Conservation (phyloP, 129 eudicot genomes). For the Centella asiatica region DNA sequence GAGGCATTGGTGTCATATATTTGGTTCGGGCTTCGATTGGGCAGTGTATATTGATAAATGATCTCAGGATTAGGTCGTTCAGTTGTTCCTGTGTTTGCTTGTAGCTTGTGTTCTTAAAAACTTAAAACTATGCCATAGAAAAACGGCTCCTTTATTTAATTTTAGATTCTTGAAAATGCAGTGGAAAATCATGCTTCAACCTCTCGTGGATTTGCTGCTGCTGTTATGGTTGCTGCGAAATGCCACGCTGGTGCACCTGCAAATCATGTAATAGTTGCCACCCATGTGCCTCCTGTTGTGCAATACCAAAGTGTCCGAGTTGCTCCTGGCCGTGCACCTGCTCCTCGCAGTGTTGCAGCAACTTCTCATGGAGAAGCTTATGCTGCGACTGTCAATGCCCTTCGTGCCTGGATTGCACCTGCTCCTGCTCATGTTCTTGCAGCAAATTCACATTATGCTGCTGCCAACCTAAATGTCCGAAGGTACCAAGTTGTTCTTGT, state of each 20-base stretch:
- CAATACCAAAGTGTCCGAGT: conserved; percentile 43
- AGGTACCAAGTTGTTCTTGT: conserved; percentile 32
- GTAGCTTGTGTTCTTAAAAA: not conserved
- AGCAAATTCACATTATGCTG: conserved; percentile 28
- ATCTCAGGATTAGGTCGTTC: no score
- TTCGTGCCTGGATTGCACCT: conserved; percentile 26
- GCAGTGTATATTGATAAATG: not conserved
- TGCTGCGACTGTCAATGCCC: conserved; percentile 36
- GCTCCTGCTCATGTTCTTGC: conserved; percentile 8
- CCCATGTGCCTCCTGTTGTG: conserved; percentile 32
- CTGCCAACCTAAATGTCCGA: conserved; percentile 39
- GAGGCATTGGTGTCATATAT: not conserved
- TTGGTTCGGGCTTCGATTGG: not conserved
- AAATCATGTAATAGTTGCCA: conserved; percentile 24
- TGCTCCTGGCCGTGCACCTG: conserved; percentile 18
- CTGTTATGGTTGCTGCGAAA: conserved; percentile 38
- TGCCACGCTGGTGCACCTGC: conserved; percentile 42
- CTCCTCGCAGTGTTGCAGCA: conserved; percentile 23
- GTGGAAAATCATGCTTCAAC: conserved; percentile 49
- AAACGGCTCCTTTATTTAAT: not conserved
- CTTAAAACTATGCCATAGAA: not conserved
- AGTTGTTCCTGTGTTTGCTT: not conserved
- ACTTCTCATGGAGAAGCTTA: conserved; percentile 17
- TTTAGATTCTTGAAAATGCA: conserved; percentile 11
- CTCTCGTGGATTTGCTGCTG: conserved; percentile 64